These are phyloP conservation scores for Pseudopithomyces maydicus DNA, from an alignment of 2,329 filamentous ascomycete genomes.

Conservation along the genomic window DNA sequence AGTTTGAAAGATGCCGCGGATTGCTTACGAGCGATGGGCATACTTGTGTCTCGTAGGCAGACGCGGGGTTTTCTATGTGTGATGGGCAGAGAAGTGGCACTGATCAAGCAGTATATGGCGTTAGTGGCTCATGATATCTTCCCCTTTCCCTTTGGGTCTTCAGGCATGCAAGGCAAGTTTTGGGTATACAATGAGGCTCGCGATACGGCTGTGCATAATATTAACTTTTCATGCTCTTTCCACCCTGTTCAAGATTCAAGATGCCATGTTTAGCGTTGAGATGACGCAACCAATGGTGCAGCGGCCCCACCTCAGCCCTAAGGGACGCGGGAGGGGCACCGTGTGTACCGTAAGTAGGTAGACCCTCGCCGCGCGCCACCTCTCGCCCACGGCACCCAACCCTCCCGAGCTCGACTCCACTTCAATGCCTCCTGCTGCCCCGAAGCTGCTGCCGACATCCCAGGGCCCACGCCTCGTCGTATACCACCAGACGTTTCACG, in stretches of 20 bases:
- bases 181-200: neutral
- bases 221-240: neutral
- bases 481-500: constrained; percentile 70
- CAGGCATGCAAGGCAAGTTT: constrained; percentile 1
- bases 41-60: neutral
- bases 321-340: constrained; percentile 7
- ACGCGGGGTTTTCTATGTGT: constrained; percentile 20
- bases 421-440: constrained; percentile 34
- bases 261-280: constrained; percentile 17
- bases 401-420: neutral
- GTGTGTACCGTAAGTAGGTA: neutral
- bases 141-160: constrained; percentile 11
- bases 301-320: constrained; percentile 38
- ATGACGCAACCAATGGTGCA: constrained; percentile 26
- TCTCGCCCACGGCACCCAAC: constrained; percentile 2
- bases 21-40: constrained; percentile 5
- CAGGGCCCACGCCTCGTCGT: constrained; percentile 54
- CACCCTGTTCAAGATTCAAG: neutral
- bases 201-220: constrained; percentile 1
- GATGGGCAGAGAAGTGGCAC: constrained; percentile 4
- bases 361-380: constrained; percentile 8
- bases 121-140: constrained; percentile 25
- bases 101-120: constrained; percentile 19
- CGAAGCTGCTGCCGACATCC: constrained; percentile 40
- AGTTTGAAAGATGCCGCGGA: constrained; percentile 26